Base-by-base conservation (phyloP, 192 early-diverging fungal genomes). In the Coemansia sp. region DNA sequence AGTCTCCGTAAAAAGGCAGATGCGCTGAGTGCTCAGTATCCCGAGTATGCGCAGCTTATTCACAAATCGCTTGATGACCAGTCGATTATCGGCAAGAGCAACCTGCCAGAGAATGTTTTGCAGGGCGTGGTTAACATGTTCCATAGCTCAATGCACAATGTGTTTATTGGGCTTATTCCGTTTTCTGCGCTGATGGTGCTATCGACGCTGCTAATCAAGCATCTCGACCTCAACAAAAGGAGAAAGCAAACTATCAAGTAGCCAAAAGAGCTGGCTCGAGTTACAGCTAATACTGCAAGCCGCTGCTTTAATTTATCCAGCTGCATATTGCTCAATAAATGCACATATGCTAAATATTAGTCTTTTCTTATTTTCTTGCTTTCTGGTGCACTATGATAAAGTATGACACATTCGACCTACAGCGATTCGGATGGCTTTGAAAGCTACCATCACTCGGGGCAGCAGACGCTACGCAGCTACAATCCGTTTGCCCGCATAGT, bases 131-230 rank as follows among this genome's bases (percentile, higher is more conserved):
- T 72, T n/a, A 49, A 55, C 12, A 81, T 82, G 43, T 87, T 82
- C 63, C 81, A 83, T 18, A 43, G 51, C 20, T 57, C 80, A 0
- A 59, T 87, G 57, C 80, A 82, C 54, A 70, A 62, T 33, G 76
- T 83, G 20, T 85, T 79, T 72, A 61, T 79, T 56, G 75, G 73
- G 15, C 62, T 84, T 40, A 64, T 74, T 3, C 82, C 84, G 5
- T 74, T 87, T 39, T 76, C 78, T 1, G 82, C 68, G 2, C 51
- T 77, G n/a, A 48, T 70, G 56, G 63, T 70, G 28, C 33, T 78
- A 33, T 70, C 68, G 5, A 70, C 68, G n/a, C 50, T 78, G 50
- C 40, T 78, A 11, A 63, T 78, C 28, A 58, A 36, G 20, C 74
- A 78, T 12, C 53, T 70, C 2, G 49, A 66, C 35, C 57, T 78